phyloP scores from a whole-genome alignment of 75 land plant species.

The Ceratopteris richardii region DNA sequence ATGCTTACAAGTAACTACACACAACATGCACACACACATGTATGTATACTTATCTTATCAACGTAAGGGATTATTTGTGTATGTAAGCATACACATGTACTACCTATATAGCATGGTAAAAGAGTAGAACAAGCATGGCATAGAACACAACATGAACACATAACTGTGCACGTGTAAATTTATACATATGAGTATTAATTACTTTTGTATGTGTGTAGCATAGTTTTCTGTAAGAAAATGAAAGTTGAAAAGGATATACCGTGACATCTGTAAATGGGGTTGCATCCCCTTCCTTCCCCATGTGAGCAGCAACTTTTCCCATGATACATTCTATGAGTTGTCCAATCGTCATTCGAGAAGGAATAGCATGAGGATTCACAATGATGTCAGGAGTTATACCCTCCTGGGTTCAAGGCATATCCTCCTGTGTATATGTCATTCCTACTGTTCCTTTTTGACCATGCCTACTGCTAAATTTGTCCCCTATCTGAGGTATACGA shows the following conservation, averaged over 20 bases:
- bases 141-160: not conserved
- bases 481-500: constrained; percentile 96
- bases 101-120: too few species aligned
- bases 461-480: constrained; percentile 97
- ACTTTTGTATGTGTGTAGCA: too few species aligned
- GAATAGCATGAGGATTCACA: constrained; percentile 99
- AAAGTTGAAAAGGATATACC: constrained; percentile 30
- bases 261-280: constrained; percentile 99
- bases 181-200: too few species aligned
- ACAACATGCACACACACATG: too few species aligned
- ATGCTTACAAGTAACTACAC: too few species aligned
- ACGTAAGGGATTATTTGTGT: too few species aligned
- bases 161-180: constrained; percentile 9
- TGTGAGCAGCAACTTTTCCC: constrained; percentile 99
- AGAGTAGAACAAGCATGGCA: too few species aligned
- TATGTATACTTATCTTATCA: too few species aligned
- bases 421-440: constrained; percentile 98
- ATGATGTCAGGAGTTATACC: constrained; percentile 98
- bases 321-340: constrained; percentile 99
- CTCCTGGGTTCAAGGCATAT: constrained; percentile 98
- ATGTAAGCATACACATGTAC: too few species aligned
- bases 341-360: constrained; percentile 99
- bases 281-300: constrained; percentile 99
- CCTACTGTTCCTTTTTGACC: constrained; percentile 99
- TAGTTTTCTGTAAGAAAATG: not conserved